Conservation (phyloP, 768 basidiomycete genomes). For the Hemileccinum impolitum region DNA sequence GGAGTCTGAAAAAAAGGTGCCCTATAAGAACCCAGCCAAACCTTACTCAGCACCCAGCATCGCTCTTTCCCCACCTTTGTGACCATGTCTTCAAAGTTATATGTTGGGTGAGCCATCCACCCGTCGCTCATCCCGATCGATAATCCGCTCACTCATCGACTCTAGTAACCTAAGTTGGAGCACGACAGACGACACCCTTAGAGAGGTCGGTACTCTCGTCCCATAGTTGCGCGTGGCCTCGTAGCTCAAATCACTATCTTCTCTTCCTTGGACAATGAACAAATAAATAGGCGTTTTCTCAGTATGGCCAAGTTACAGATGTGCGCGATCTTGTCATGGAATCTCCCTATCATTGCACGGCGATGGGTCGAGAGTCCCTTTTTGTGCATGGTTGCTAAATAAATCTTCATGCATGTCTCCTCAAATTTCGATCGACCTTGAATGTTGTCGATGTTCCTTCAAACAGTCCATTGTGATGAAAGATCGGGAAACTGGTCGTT, state of each 20-base stretch:
- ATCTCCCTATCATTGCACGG: constrained; percentile 29
- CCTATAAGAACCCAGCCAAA: constrained; percentile 28
- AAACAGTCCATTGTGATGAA: constrained; percentile 35
- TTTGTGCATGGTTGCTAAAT: constrained; percentile 25
- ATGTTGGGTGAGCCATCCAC: constrained; percentile 28
- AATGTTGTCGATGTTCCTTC: constrained; percentile 5
- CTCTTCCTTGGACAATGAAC: constrained; percentile 1
- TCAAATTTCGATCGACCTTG: constrained; percentile 8
- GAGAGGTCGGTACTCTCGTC: constrained; percentile 19
- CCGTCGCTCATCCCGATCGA: not conserved
- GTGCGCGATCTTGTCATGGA: constrained; percentile 40
- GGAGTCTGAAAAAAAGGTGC: constrained; percentile 32
- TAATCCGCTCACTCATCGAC: not conserved
- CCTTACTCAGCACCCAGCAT: constrained; percentile 10
- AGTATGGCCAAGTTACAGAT: constrained; percentile 46
- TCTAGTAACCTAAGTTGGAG: constrained; percentile 33
- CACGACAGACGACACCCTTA: constrained; percentile 29
- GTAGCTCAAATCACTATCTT: constrained; percentile 8
- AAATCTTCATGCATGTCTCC: constrained; percentile 22
- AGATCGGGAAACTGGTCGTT: constrained; percentile 57
- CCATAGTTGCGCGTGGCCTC: not conserved
- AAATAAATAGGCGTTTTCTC: constrained; percentile 38
- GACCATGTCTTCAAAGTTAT: constrained; percentile 31
- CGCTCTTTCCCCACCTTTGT: constrained; percentile 13
- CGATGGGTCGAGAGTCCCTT: constrained; percentile 30